Conservation (phyloP, 441 rosid genomes). For the Corymbia citriodora region DNA sequence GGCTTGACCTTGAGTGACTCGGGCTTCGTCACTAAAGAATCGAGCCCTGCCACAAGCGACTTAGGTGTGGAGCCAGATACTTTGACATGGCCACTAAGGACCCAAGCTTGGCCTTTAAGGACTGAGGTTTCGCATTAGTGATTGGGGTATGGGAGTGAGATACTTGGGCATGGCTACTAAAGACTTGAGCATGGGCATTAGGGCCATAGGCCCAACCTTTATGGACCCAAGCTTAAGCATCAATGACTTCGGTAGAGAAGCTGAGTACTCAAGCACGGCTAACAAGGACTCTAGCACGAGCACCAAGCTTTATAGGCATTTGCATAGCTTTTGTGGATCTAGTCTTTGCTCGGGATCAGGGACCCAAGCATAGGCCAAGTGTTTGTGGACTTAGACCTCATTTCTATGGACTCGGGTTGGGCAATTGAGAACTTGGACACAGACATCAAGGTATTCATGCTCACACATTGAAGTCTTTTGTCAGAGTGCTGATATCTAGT, state of each 20-base stretch:
- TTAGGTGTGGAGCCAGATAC: neutral
- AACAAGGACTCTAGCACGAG: accelerated
- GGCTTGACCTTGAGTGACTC: neutral
- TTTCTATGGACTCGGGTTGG: accelerated
- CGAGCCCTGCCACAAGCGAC: accelerated
- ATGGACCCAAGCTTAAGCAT: too few species aligned
- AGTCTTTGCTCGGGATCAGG: accelerated
- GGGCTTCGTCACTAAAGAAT: neutral
- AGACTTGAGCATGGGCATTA: too few species aligned
- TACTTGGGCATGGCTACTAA: too few species aligned
- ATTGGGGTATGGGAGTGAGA: too few species aligned
- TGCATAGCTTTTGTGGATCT: neutral
- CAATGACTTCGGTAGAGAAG: too few species aligned
- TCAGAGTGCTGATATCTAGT: neutral
- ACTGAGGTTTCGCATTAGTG: too few species aligned
- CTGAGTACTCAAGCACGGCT: neutral
- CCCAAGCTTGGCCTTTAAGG: neutral
- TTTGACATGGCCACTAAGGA: neutral
- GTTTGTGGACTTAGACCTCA: neutral
- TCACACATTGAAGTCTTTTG: neutral
- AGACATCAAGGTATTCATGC: neutral
- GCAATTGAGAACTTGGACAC: accelerated
- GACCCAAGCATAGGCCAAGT: neutral
- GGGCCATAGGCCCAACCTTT: too few species aligned
- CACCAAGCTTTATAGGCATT: neutral